Evolutionary conservation across 75 land plant species (phyloP).

Genomic region (Picea glauca): DNA sequence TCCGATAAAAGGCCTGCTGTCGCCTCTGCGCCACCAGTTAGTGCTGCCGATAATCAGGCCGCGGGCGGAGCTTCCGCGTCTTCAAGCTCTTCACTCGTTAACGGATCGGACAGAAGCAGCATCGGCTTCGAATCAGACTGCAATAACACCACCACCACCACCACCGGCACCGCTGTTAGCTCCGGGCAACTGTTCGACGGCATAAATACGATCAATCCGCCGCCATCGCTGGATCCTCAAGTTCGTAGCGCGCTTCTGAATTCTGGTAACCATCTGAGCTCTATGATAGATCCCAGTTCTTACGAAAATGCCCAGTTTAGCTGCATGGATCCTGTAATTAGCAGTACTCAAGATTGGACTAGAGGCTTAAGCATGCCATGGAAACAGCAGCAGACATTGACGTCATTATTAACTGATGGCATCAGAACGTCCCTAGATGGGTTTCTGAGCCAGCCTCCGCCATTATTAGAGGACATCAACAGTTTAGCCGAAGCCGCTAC

Average conservation of each 20-base stretch:
- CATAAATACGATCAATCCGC: too few relatives aligned
- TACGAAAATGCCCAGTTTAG: constrained; percentile 3
- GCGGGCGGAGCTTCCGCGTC: too few relatives aligned
- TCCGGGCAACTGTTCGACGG: not conserved
- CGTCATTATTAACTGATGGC: not conserved
- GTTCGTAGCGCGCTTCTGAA: not conserved
- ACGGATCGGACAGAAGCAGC: not conserved
- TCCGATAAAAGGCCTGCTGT: too few relatives aligned
- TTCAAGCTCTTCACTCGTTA: too few relatives aligned
- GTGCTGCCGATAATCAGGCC: too few relatives aligned
- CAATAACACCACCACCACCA: not conserved
- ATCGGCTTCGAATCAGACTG: not conserved
- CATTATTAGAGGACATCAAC: constrained; percentile 1
- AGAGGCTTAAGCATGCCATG: not conserved
- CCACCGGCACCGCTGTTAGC: not conserved
- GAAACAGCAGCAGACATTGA: constrained; percentile 8
- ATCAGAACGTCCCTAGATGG: not conserved
- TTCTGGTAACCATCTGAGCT: not conserved
- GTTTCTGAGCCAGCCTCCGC: not conserved
- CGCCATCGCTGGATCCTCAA: not conserved
- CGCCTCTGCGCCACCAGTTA: too few relatives aligned
- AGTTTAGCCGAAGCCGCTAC: not conserved
- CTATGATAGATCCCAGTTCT: not conserved
- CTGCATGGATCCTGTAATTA: not conserved
- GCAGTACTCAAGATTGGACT: not conserved